Evolutionary conservation across 495 filamentous ascomycete genomes (phyloP), one percentile per base, ranked within the genome.

Genomic region (Xylaria telfairii): DNA sequence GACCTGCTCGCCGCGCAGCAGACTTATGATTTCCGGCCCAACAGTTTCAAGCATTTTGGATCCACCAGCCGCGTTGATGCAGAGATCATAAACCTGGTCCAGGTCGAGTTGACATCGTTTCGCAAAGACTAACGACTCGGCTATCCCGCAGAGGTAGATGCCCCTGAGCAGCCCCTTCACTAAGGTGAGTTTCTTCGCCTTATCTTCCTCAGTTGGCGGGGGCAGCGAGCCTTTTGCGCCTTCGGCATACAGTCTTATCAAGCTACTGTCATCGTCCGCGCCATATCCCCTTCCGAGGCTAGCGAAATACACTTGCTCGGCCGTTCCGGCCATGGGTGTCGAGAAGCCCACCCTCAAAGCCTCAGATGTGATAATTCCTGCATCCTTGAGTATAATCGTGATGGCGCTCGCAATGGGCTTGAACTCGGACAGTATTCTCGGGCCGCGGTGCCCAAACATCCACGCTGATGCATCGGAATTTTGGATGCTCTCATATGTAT

Each of bases 301-400:
- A 19, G 85, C 75, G 42, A 89, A 83, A 75, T 93, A 94, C 24
- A 90, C 84, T 77, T 93, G 90, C 77, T 94, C 92, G 9, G 92
- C 90, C 0, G 84, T 86, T n/a, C 86, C 87, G 54, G 87, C 86
- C 73, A 96, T 85, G n/a, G 91, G 90, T n/a, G 88, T 87, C 0
- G 90, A 87, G 76, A 92, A 93, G 12, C 83, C 79, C 47, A 82
- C 76, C 62, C 87, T 78, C 42, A 91, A 82, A 9, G 88, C 90
- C 60, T 88, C 90, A 19, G 88, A 86, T 28, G 91, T 94, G 73
- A 96, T 92, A 77, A 96, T 96, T 19, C 88, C 84, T 60, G 90
- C 89, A 81, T 96, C 93, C 81, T 96, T 96, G 34, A 91, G 75
- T 68, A 96, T 95, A 75, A 95, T 95, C 34, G 85, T 87, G 73